Evolutionary conservation across 139 green algal genomes (phyloP).

Genomic region (Chlorella sorokiniana): DNA sequence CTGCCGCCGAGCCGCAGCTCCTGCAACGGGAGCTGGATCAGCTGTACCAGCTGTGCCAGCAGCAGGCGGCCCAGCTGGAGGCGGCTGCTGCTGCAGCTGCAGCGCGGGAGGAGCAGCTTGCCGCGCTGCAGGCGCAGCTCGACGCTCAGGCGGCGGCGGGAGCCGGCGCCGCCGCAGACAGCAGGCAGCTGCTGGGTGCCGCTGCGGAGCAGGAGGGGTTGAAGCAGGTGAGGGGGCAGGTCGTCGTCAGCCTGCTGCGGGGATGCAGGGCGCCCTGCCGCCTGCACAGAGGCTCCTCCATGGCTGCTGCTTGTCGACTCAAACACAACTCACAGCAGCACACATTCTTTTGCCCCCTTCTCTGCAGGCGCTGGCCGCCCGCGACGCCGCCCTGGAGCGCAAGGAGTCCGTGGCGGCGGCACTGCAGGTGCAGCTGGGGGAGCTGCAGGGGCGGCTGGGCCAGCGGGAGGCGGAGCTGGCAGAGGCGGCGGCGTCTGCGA

Average conservation of each 20-base stretch:
- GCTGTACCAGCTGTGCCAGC: background rate
- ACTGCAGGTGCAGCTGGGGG: background rate
- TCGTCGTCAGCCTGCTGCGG: background rate
- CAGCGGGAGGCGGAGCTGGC: conserved; percentile 10
- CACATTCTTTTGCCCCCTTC: background rate
- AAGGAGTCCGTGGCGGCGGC: conserved; percentile 9
- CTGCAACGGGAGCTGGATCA: conserved; percentile 27
- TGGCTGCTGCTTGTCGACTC: too few relatives aligned
- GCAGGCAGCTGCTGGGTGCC: conserved; percentile 9
- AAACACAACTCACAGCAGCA: background rate
- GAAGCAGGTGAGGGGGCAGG: background rate
- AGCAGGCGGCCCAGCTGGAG: conserved; percentile 21
- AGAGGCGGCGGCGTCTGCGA: background rate
- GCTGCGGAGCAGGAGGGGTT: conserved; percentile 1
- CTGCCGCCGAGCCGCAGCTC: background rate
- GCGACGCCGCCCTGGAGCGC: conserved; percentile 10
- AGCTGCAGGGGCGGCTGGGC: background rate
- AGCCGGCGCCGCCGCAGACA: background rate
- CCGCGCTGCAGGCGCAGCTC: conserved; percentile 1
- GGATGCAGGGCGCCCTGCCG: too few relatives aligned
- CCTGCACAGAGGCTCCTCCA: too few relatives aligned
- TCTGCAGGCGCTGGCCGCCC: background rate
- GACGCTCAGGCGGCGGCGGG: background rate
- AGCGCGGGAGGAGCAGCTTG: background rate
- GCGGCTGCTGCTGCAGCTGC: background rate